Evolutionary conservation across 139 green algal genomes (phyloP).

Genomic region (Desmodesmus armatus): DNA sequence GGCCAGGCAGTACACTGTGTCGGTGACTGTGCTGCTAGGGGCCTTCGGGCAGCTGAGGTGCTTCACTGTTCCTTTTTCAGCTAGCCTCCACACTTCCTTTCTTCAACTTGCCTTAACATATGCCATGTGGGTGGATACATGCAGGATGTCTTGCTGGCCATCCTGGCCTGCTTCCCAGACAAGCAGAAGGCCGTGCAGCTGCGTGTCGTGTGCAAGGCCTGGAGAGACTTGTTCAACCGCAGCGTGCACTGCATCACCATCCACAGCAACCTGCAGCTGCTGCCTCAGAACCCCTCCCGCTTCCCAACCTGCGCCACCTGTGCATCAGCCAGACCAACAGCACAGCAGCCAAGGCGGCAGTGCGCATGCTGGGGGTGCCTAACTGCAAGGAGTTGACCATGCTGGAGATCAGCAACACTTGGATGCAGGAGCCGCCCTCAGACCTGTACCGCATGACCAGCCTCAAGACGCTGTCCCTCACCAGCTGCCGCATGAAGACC

Average conservation of each 20-base stretch:
- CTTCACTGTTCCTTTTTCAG: too few species aligned
- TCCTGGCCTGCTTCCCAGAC: neutral
- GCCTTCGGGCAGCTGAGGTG: too few species aligned
- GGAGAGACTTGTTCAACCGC: slow-evolving; percentile 28
- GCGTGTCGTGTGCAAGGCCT: slow-evolving; percentile 6
- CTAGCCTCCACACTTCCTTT: too few species aligned
- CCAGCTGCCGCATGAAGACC: neutral
- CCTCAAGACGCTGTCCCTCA: slow-evolving; percentile 12
- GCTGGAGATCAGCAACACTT: slow-evolving; percentile 17
- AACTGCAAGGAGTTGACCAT: neutral
- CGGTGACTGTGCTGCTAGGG: too few species aligned
- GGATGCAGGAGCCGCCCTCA: neutral
- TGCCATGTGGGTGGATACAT: too few species aligned
- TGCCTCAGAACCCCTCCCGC: neutral
- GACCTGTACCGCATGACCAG: slow-evolving; percentile 21
- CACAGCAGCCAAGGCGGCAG: neutral
- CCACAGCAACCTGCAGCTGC: slow-evolving; percentile 17
- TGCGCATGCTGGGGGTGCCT: neutral
- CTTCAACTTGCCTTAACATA: too few species aligned
- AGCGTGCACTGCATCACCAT: neutral
- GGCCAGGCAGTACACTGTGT: too few species aligned
- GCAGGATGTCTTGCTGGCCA: too few species aligned
- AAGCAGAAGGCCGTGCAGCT: neutral
- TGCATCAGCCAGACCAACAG: slow-evolving; percentile 12
- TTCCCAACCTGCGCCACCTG: slow-evolving; percentile 35